Conservation (phyloP, 139 green algal genomes). For the Trebouxia sp. region DNA sequence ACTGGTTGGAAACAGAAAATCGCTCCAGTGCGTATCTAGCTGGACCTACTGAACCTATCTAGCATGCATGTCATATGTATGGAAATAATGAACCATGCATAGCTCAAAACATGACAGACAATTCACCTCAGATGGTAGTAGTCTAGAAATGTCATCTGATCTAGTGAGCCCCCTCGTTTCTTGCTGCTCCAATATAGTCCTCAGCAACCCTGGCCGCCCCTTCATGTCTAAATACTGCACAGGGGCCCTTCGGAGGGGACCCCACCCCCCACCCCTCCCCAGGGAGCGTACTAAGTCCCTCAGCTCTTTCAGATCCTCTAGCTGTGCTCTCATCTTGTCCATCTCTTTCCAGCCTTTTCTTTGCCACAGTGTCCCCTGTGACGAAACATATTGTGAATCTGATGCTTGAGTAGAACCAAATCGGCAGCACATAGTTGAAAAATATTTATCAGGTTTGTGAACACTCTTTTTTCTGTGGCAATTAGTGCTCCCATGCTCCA, state of each 20-base stretch:
- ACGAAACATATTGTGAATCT: not conserved
- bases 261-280: constrained; percentile 82
- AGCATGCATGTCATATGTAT: too few species aligned
- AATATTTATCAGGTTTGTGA: too few species aligned
- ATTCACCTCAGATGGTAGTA: constrained; percentile 65
- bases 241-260: constrained; percentile 74
- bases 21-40: too few species aligned
- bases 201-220: constrained; percentile 75
- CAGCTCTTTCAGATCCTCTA: constrained; percentile 86
- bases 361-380: constrained; percentile 66
- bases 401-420: not conserved
- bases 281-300: constrained; percentile 82
- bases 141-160: constrained; percentile 80
- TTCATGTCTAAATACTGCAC: constrained; percentile 60
- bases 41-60: too few species aligned
- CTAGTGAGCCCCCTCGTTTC: constrained; percentile 86
- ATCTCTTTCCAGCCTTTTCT: constrained; percentile 77
- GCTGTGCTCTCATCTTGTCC: constrained; percentile 71
- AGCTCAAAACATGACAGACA: too few species aligned
- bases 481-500: too few species aligned
- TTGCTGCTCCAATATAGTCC: constrained; percentile 81
- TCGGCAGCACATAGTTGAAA: too few species aligned
- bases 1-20: too few species aligned
- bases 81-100: too few species aligned
- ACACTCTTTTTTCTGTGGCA: too few species aligned